Evolutionary conservation across 2,329 filamentous ascomycete species (phyloP).

Genomic region (Arthrobotrys sinensis): DNA sequence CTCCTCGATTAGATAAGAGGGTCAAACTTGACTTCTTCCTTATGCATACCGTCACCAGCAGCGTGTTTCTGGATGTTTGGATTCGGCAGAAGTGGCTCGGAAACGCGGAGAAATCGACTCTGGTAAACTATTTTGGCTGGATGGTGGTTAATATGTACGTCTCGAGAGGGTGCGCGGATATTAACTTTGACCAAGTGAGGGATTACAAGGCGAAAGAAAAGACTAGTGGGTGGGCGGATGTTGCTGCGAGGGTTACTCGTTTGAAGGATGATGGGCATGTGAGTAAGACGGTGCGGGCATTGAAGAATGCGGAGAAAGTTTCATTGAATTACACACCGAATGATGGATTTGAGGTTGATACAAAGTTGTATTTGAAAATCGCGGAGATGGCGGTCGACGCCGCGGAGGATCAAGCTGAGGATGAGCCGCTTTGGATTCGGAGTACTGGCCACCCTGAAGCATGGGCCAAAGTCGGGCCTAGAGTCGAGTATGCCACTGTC

Average conservation of each 20-base stretch:
- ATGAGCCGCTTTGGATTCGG: conserved; percentile 73
- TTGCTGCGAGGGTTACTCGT: conserved; percentile 70
- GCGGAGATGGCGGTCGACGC: conserved; percentile 75
- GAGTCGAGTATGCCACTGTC: conserved; percentile 35
- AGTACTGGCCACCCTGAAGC: conserved; percentile 76
- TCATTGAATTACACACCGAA: conserved; percentile 70
- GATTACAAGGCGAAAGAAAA: conserved; percentile 73
- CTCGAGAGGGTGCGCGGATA: conserved; percentile 76
- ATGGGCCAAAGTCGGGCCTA: conserved; percentile 72
- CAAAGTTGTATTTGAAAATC: conserved; percentile 75
- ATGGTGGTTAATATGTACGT: conserved; percentile 82
- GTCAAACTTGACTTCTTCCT: conserved; percentile 86
- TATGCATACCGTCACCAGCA: conserved; percentile 83
- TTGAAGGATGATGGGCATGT: conserved; percentile 84
- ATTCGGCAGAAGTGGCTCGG: conserved; percentile 76
- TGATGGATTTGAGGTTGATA: conserved; percentile 72
- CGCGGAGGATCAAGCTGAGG: conserved; percentile 66
- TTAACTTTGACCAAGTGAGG: conserved; percentile 74
- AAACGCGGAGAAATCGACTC: conserved; percentile 74
- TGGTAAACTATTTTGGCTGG: conserved; percentile 87
- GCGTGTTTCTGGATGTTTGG: conserved; percentile 80
- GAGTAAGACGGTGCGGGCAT: conserved; percentile 80
- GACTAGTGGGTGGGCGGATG: conserved; percentile 67
- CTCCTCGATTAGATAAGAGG: conserved; percentile 76
- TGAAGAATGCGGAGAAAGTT: conserved; percentile 76